Base-by-base conservation (phyloP, 2,329 filamentous ascomycete species). In the Metarhizium anisopliae region DNA sequence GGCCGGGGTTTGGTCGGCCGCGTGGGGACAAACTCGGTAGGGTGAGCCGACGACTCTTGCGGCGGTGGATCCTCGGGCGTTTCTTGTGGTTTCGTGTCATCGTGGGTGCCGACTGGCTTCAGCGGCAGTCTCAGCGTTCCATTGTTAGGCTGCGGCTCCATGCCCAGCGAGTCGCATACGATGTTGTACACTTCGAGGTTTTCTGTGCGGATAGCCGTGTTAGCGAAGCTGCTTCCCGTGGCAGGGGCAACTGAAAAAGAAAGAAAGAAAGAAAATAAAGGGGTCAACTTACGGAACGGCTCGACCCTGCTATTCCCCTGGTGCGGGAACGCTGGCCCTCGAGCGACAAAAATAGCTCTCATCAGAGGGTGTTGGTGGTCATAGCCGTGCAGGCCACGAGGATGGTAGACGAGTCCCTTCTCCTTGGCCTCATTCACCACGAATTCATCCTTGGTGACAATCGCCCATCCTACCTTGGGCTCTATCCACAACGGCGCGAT, bases 111-210 rank as follows among this genome's bases (percentile, higher is more conserved):
- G 13, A 83, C 66, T 0, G 85, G 76, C 56, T 77, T 78, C 29
- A 93, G 72, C 0, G 89, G 89, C 13, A 93, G 77, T 11, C 85
- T 79, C 6, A 96, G 73, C 0, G 91, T 96, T 52, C 93, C 93
- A 66, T 97, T 97, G 68, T 96, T 96, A 1, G 89, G 82, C 54
- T 79, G 78, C 0, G 91, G 89, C 3, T 67, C 69, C 56, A 97
- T 74, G 13, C 86, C 85, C 30, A 97, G 72, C 0, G 89, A 92
- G 71, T 96, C 92, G 68, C 93, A 96, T 49, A 97, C 72, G 59
- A 97, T 89, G 65, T 96, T 96, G 73, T 97, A 97, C 8, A 97
- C 88, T 65, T 96, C 89, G 57, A 84, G 92, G 61, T 97, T 97
- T 81, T 96, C 89, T 93, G 63, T 16, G 38, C 2, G 13, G 5